These are phyloP conservation scores for Hortaea werneckii DNA, from an alignment of 2,329 filamentous ascomycete genomes.

Conservation along the genomic window DNA sequence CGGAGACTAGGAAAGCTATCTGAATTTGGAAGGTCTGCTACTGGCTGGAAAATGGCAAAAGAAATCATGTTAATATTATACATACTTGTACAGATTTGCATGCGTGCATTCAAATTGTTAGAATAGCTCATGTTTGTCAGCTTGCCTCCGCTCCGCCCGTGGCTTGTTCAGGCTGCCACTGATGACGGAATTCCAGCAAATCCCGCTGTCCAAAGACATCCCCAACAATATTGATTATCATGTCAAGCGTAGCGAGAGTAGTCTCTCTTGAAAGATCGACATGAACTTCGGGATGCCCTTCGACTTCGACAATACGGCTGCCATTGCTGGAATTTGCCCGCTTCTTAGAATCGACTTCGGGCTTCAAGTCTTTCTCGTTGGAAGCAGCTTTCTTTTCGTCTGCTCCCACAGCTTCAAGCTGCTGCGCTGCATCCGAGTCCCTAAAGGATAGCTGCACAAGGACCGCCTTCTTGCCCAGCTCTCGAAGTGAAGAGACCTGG, in stretches of 20 bases:
- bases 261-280: conserved; percentile 14
- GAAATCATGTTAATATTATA: too few species aligned
- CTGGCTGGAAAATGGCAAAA: not conserved
- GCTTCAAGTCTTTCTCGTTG: conserved; percentile 4
- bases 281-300: conserved; percentile 19
- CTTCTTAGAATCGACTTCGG: conserved; percentile 20
- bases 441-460: conserved; percentile 20
- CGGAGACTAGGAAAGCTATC: not conserved
- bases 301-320: not conserved
- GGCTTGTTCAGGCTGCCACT: conserved; percentile 12
- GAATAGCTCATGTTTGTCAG: not conserved
- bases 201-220: conserved; percentile 87
- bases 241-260: conserved; percentile 62
- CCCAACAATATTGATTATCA: conserved; percentile 80
- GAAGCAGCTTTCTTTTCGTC: conserved; percentile 18
- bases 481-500: conserved; percentile 66
- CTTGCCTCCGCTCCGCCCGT: not conserved
- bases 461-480: conserved; percentile 64
- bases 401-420: conserved; percentile 14
- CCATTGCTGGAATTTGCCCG: not conserved
- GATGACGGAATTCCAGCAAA: conserved; percentile 57
- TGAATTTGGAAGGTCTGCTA: not conserved
- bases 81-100: too few species aligned
- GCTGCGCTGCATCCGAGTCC: conserved; percentile 16
- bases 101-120: not conserved